Evolutionary conservation across 2,329 filamentous ascomycete species (phyloP).

Genomic region (Emmonsiellopsis sp.): DNA sequence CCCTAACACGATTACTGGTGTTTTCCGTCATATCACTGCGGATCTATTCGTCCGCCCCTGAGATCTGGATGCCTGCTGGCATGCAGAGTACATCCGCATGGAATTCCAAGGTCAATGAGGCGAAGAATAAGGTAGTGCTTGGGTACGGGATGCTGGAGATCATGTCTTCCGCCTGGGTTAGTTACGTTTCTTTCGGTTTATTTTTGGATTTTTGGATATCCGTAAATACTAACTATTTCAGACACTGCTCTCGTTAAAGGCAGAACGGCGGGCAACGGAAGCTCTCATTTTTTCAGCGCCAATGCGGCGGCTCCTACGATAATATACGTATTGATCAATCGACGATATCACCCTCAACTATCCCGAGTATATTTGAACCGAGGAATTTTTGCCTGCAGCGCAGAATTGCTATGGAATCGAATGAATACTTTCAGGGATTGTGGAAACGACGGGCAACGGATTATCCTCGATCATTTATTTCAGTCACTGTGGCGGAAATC

Average conservation of each 20-base stretch:
- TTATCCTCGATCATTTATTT: neutral
- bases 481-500: neutral
- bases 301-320: neutral
- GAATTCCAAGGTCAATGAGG: conserved; percentile 43
- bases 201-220: neutral
- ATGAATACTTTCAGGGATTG: neutral
- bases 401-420: neutral
- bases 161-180: conserved; percentile 76
- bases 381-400: neutral
- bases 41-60: conserved; percentile 26
- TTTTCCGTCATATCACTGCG: conserved; percentile 29
- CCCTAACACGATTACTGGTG: conserved; percentile 24
- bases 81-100: conserved; percentile 11
- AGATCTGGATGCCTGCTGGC: conserved; percentile 14
- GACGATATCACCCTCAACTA: too few species aligned
- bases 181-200: conserved; percentile 13
- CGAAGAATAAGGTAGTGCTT: conserved; percentile 81
- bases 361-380: neutral
- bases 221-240: conserved; percentile 7
- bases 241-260: conserved; percentile 26
- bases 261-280: conserved; percentile 26
- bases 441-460: neutral
- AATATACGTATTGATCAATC: neutral
- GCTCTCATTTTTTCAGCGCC: neutral
- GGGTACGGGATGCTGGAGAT: conserved; percentile 77